Conservation (phyloP, 345 rosid species). For the Salix caprea region DNA sequence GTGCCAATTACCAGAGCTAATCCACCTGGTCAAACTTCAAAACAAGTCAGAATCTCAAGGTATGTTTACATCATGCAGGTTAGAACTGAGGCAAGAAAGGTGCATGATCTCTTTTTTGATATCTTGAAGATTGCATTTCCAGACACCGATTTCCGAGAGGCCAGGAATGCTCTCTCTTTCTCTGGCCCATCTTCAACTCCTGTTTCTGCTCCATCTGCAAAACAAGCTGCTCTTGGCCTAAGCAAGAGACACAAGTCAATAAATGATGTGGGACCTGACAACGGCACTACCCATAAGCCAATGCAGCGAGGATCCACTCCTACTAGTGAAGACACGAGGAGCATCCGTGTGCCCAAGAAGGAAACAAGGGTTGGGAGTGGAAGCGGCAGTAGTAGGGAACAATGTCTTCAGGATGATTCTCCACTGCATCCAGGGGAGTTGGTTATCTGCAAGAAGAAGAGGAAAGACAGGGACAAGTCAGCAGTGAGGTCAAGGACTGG, state of each 20-base stretch:
- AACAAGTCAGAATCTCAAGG: conserved; percentile 10
- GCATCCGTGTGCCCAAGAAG: conserved; percentile 62
- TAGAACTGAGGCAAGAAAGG: conserved; percentile 91
- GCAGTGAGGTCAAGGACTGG: conserved; percentile 54
- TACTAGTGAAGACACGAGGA: conserved; percentile 57
- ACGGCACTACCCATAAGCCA: conserved; percentile 48
- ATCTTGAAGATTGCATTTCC: conserved; percentile 89
- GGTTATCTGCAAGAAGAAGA: conserved; percentile 97
- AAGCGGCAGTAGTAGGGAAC: conserved; percentile 46
- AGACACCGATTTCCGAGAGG: conserved; percentile 80
- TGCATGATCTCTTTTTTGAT: conserved; percentile 95
- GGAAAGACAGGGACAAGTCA: conserved; percentile 92
- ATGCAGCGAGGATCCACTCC: conserved; percentile 42
- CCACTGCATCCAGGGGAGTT: conserved; percentile 87
- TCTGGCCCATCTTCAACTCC: conserved; percentile 48
- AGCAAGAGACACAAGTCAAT: conserved; percentile 58
- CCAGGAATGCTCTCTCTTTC: conserved; percentile 68
- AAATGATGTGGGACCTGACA: conserved; percentile 58
- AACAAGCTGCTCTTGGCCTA: conserved; percentile 46
- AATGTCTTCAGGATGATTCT: conserved; percentile 58
- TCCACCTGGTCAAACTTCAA: background rate
- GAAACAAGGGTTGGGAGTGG: conserved; percentile 62
- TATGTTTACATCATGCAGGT: conserved; percentile 47
- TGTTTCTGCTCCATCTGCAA: conserved; percentile 46
- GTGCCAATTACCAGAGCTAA: background rate